Evolutionary conservation across 129 eudicot genomes (phyloP).

Genomic region (Artemisia tridentata): DNA sequence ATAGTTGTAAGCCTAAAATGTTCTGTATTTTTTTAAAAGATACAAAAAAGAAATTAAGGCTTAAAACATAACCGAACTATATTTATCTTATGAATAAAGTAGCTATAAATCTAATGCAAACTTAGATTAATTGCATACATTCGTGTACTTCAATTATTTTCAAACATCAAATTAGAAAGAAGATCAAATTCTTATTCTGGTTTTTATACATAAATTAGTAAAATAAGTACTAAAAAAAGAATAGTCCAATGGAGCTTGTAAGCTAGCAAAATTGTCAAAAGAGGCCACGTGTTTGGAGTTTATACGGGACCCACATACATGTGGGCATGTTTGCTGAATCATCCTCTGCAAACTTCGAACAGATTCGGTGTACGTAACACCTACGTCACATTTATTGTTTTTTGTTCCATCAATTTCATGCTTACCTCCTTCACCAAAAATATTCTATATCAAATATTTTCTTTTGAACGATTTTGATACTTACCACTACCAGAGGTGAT

Average conservation of each 20-base stretch:
- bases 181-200: background rate
- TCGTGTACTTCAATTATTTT: too few relatives aligned
- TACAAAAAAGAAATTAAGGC: too few relatives aligned
- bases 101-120: too few relatives aligned
- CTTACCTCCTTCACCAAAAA: background rate
- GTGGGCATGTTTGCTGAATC: constrained; percentile 32
- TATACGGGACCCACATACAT: constrained; percentile 29
- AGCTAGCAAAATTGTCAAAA: constrained; percentile 22
- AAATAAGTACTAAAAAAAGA: background rate
- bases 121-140: too few relatives aligned
- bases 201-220: background rate
- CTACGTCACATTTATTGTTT: constrained; percentile 10
- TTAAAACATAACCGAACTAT: too few relatives aligned
- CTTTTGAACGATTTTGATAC: too few relatives aligned
- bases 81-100: too few relatives aligned
- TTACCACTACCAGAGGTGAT: too few relatives aligned
- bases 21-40: too few relatives aligned
- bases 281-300: constrained; percentile 36
- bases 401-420: background rate
- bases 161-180: background rate
- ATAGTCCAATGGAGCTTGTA: constrained; percentile 24
- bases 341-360: constrained; percentile 25
- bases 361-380: constrained; percentile 24
- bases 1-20: too few relatives aligned
- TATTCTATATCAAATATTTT: background rate